These are phyloP conservation scores for Backusella morwellensis DNA, from an alignment of 192 early-diverging fungal genomes.

Conservation along the genomic window DNA sequence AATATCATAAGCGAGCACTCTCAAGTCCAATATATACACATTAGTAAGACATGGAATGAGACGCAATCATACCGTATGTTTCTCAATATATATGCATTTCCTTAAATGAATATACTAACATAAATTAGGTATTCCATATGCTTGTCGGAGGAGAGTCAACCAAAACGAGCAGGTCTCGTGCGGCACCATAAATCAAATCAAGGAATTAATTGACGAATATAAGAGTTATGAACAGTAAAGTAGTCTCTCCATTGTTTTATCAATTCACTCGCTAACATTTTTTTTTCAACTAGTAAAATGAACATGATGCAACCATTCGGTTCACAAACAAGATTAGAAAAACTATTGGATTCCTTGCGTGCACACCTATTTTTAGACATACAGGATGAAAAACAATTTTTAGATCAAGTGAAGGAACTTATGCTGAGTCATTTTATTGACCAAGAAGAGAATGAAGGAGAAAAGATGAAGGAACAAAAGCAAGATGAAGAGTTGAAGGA, in stretches of 20 bases:
- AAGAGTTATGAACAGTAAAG: conserved; percentile 57
- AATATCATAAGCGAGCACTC: conserved; percentile 51
- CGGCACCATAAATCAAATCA: conserved; percentile 54
- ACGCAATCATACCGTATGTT: conserved; percentile 53
- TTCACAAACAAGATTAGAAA: conserved; percentile 58
- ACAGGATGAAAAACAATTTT: conserved; percentile 32
- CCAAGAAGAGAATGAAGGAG: neutral
- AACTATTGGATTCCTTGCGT: conserved; percentile 52
- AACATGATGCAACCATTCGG: conserved; percentile 55
- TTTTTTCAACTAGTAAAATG: conserved; percentile 36
- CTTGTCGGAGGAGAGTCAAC: conserved; percentile 48
- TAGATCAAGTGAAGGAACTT: conserved; percentile 39
- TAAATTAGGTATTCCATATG: conserved; percentile 49
- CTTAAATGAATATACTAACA: neutral
- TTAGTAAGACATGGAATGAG: conserved; percentile 52
- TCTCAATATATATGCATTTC: neutral
- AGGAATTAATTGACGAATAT: conserved; percentile 58
- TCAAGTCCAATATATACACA: conserved; percentile 56
- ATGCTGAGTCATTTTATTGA: conserved; percentile 34
- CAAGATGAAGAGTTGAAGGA: too few relatives aligned
- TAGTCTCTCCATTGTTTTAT: neutral
- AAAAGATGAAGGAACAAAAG: neutral
- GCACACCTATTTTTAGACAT: conserved; percentile 45
- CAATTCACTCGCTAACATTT: neutral
- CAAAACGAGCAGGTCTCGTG: conserved; percentile 42